Percentiles rank a stretch among this genome's conserved stretches.
Conservation (phyloP, 2,329 filamentous ascomycete genomes). For the Blastomyces gilchristii region DNA sequence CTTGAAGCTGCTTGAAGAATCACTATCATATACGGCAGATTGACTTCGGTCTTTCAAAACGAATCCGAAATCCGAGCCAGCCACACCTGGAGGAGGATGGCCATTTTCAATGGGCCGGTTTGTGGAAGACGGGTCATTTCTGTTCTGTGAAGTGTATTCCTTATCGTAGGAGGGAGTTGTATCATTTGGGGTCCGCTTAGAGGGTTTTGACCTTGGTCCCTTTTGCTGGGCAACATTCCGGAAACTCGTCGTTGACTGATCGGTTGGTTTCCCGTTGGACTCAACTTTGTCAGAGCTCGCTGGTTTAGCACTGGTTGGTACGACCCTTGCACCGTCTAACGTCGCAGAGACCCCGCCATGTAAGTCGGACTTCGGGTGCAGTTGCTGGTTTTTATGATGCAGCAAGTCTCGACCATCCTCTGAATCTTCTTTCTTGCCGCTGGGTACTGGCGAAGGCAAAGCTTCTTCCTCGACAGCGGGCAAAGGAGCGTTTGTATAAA, state of each 20-base stretch:
- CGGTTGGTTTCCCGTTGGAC: not conserved
- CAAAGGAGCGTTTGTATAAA: not conserved
- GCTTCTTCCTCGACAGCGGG: not conserved
- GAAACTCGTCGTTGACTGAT: not conserved
- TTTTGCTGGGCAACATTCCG: not conserved
- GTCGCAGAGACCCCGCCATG: not conserved
- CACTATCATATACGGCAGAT: constrained; percentile 55
- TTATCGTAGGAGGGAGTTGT: not conserved
- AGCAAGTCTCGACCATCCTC: not conserved
- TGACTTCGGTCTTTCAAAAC: constrained; percentile 24
- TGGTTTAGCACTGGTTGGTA: not conserved
- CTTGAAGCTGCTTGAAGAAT: constrained; percentile 66
- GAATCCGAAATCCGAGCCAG: not conserved
- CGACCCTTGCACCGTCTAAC: not conserved
- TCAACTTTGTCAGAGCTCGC: not conserved
- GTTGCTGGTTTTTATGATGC: not conserved
- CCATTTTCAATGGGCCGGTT: not conserved
- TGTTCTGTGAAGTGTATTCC: not conserved
- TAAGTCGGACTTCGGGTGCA: not conserved
- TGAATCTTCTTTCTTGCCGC: not conserved
- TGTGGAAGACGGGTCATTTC: not conserved
- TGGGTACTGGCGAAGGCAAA: not conserved
- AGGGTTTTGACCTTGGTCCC: not conserved
- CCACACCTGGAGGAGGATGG: not conserved
- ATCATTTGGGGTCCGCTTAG: not conserved